phyloP scores from a whole-genome alignment of 208 protist genomes.

The Eutreptiella sp. region DNA sequence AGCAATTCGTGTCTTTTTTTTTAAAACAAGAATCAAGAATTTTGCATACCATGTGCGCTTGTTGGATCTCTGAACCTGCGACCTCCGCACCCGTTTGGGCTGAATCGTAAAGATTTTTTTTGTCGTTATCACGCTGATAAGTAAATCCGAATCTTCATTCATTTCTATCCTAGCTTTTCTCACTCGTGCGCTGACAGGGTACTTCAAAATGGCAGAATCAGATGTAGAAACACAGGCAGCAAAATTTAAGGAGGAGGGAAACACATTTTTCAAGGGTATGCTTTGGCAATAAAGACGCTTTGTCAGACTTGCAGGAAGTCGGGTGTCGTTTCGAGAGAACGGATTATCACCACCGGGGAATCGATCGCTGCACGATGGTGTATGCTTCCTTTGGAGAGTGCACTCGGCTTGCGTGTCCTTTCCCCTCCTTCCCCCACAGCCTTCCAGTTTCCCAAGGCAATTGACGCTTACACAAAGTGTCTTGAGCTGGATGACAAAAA shows the following conservation, averaged over 20 bases:
- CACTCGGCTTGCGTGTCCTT: not conserved
- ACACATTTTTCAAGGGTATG: conserved; percentile 67
- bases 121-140: conserved; percentile 13
- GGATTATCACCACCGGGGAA: too few species aligned
- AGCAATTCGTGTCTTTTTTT: too few species aligned
- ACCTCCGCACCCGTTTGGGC: too few species aligned
- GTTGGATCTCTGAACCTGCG: too few species aligned
- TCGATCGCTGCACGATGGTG: too few species aligned
- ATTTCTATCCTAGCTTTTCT: not conserved
- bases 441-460: conserved; percentile 75
- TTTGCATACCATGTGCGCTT: too few species aligned
- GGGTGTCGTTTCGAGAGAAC: too few species aligned
- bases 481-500: conserved; percentile 64
- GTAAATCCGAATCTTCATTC: not conserved
- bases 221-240: conserved; percentile 47
- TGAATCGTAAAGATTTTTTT: conserved; percentile 28
- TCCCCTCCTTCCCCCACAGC: conserved; percentile 18
- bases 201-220: conserved; percentile 1
- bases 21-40: too few species aligned
- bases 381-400: too few species aligned
- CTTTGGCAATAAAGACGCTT: too few species aligned
- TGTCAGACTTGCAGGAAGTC: too few species aligned
- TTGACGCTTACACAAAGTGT: conserved; percentile 79
- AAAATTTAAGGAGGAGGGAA: conserved; percentile 66
- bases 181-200: conserved; percentile 35